Percentiles rank a stretch among this genome's conserved stretches.
Conservation (phyloP, 495 filamentous ascomycete species). For the Hapsidospora chrysogenum region DNA sequence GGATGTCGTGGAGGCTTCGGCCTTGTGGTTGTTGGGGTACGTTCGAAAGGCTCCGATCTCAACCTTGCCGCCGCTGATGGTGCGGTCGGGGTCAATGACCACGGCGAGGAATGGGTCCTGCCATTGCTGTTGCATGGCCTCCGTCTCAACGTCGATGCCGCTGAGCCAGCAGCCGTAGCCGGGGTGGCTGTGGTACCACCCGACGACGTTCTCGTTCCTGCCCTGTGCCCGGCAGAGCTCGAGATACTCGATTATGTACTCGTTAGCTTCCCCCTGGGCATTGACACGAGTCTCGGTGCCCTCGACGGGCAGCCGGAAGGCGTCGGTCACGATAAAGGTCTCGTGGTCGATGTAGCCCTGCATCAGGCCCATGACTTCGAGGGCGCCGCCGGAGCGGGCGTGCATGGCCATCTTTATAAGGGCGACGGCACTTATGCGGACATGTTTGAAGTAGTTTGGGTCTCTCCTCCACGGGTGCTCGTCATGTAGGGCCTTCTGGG, state of each 20-base stretch:
- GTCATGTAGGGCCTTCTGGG: conserved; percentile 41
- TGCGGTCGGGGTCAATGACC: conserved; percentile 94
- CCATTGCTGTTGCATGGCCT: conserved; percentile 65
- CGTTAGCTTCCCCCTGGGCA: conserved; percentile 84
- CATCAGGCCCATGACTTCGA: conserved; percentile 98
- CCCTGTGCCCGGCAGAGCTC: conserved; percentile 55
- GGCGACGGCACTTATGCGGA: conserved; percentile 85
- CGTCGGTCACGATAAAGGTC: conserved; percentile 86
- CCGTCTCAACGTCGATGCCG: conserved; percentile 87
- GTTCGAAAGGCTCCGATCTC: conserved; percentile 97
- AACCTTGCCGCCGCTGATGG: conserved; percentile 85
- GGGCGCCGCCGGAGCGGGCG: conserved; percentile 73
- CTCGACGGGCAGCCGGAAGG: conserved; percentile 87
- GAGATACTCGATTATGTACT: conserved; percentile 86
- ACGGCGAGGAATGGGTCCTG: conserved; percentile 88
- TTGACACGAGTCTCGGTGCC: conserved; percentile 97
- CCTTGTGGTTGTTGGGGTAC: conserved; percentile 60
- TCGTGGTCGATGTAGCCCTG: conserved; percentile 76
- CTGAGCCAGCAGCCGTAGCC: conserved; percentile 98
- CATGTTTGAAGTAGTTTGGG: conserved; percentile 77
- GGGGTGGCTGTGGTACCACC: conserved; percentile 97
- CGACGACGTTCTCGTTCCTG: conserved; percentile 79
- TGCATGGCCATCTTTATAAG: conserved; percentile 99
- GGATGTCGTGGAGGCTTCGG: conserved; percentile 19
- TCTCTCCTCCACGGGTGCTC: conserved; percentile 69